Percentiles rank a stretch among this genome's conserved stretches.
phyloP scores from a whole-genome alignment of 352 stramenopile species.

The Elongisporangium prolatum region DNA sequence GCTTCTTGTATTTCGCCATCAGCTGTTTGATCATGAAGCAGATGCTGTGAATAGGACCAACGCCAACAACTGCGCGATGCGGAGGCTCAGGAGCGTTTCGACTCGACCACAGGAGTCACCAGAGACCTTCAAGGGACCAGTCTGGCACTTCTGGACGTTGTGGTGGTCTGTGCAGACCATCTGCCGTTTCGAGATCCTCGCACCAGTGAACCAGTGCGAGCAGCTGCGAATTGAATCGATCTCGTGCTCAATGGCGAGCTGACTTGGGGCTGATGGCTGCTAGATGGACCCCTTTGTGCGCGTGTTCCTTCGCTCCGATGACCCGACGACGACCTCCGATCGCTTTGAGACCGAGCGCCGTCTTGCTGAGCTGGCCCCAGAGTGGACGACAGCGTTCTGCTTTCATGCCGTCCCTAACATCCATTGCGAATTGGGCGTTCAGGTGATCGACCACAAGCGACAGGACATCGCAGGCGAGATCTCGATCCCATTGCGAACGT shows the following conservation, averaged over 20 bases:
- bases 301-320: conserved; percentile 21
- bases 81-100: conserved; percentile 19
- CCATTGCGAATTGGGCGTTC: conserved; percentile 34
- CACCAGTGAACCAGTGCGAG: conserved; percentile 32
- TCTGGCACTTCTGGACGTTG: conserved; percentile 33
- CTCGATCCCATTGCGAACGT: conserved; percentile 32
- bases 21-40: not conserved
- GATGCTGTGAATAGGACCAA: conserved; percentile 10
- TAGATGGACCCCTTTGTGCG: conserved; percentile 60
- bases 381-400: conserved; percentile 21
- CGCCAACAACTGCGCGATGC: conserved; percentile 15
- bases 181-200: conserved; percentile 46
- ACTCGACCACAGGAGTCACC: conserved; percentile 22
- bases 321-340: not conserved
- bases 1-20: not conserved
- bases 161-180: conserved; percentile 36
- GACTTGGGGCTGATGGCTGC: not conserved
- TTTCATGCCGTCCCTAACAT: conserved; percentile 31
- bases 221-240: not conserved
- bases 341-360: conserved; percentile 28
- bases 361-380: conserved; percentile 37
- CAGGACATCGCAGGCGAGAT: conserved; percentile 46
- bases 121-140: conserved; percentile 19
- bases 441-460: conserved; percentile 47
- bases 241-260: not conserved